Evolutionary conservation across 176 grass and related monocot genomes (phyloP).

Genomic region (Rhynchospora breviuscula): DNA sequence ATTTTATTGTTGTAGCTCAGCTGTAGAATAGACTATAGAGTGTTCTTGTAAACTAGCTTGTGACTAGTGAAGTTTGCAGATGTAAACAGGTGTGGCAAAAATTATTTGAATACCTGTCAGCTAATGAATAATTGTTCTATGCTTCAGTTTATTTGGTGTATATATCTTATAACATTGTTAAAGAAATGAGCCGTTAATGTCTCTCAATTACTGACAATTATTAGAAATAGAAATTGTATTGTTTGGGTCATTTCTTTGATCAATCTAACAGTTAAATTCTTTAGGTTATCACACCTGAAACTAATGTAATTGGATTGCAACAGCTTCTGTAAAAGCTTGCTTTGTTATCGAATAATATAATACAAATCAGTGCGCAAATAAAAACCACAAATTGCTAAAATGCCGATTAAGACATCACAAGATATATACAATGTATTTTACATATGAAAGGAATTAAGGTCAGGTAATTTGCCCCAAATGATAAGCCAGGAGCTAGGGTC

Average conservation of each 20-base stretch:
- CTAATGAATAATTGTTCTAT: not conserved
- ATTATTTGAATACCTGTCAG: not conserved
- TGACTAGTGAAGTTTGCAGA: not conserved
- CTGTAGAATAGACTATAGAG: too few species aligned
- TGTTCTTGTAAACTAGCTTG: slow-evolving; percentile 1
- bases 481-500: not conserved
- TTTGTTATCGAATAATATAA: not conserved
- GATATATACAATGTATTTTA: not conserved
- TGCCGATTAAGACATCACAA: not conserved
- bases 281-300: not conserved
- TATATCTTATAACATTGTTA: not conserved
- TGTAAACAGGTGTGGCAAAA: not conserved
- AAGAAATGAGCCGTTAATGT: not conserved
- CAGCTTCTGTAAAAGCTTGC: not conserved
- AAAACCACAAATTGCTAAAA: not conserved
- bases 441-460: not conserved
- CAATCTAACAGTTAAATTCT: not conserved
- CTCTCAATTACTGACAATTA: not conserved
- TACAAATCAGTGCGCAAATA: not conserved
- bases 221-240: not conserved
- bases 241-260: not conserved
- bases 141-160: not conserved
- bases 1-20: too few species aligned
- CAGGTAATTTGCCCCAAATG: not conserved
- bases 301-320: not conserved